Base-by-base conservation (phyloP, 169 alveolate genomes). In the Ichthyophthirius multifiliis region DNA sequence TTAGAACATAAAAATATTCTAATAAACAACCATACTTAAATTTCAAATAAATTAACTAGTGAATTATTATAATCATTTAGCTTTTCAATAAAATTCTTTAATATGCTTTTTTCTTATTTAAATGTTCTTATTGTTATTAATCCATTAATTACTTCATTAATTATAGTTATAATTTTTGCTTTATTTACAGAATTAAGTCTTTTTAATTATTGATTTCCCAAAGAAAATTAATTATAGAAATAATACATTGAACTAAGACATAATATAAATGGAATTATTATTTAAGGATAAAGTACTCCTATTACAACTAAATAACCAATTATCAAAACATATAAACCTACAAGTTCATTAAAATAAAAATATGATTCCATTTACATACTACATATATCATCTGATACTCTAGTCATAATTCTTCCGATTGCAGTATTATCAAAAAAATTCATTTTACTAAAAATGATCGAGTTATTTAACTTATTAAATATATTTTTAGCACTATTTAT, bases 401-500 rank as follows among this genome's bases (percentile, higher is more conserved):
- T 87, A 87, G 82, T 87, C 9, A 77, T 76, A 41, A 87, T 77
- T 87, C 86, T 86, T 5, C 92, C 92, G 74, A 76, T 78, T 35
- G 89, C 85, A 74, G 73, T 73, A 16, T 63, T 87, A 20, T 87
- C 92, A 82, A 82, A 83, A 65, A 87, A 87, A 43, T 35, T 15
- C 83, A 76, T 76, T 34, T 37, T 76, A 37, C 78, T 82, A 62
- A 74, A 32, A 79, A 82, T 77, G 79, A 86, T 64, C 65, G 82
- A 46, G 48, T 76, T 3, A 83, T 87, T 87, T 43, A 82, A 16
- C 46, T 55, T 37, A 6, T 62, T 78, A 75, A 44, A 86, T 77
- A 79, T n/a, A 73, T 82, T 85, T 74, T 71, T 77, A 83, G 63
- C 87, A 44, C 67, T 77, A 63, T 74, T 63, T 62, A 64, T 76